Percentiles rank a stretch among this genome's conserved stretches.
Conservation (phyloP, 2,329 filamentous ascomycete species). For the Trichoderma atroviride region DNA sequence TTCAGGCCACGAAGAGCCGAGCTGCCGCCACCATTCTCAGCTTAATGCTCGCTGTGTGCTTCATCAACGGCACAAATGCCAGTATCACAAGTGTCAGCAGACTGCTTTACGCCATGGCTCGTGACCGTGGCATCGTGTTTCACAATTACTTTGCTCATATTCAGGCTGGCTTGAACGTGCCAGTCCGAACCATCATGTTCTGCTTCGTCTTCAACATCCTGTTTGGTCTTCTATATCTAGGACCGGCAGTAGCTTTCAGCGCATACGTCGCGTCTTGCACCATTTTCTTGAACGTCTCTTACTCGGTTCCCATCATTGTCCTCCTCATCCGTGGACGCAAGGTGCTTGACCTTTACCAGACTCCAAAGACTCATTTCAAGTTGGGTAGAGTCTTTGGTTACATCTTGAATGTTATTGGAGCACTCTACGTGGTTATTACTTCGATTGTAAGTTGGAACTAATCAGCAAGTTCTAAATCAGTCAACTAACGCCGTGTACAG, state of each 20-base stretch:
- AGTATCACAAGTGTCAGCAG: conserved; percentile 22
- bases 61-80: conserved; percentile 19
- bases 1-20: conserved; percentile 17
- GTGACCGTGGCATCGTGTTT: conserved; percentile 15
- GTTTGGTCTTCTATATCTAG: conserved; percentile 12
- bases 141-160: conserved; percentile 20
- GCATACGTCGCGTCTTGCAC: conserved; percentile 21
- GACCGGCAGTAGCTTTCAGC: conserved; percentile 7
- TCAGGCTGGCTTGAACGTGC: conserved; percentile 13
- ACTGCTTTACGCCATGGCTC: conserved; percentile 16
- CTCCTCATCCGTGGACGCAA: conserved; percentile 12
- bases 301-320: conserved; percentile 6
- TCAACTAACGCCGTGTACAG: not conserved
- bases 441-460: not conserved
- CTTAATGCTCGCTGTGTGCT: conserved; percentile 9
- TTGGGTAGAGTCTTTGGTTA: conserved; percentile 1
- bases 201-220: conserved; percentile 20
- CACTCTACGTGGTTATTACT: conserved; percentile 14
- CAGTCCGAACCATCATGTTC: conserved; percentile 21
- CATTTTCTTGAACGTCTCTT: conserved; percentile 21
- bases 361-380: conserved; percentile 8
- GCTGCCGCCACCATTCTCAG: conserved; percentile 18
- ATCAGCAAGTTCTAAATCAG: too few species aligned
- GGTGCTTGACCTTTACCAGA: conserved; percentile 17
- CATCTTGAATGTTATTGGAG: conserved; percentile 1